Evolutionary conservation across 1,284 basidiomycete genomes (phyloP).

Genomic region (Porodaedalea pini): DNA sequence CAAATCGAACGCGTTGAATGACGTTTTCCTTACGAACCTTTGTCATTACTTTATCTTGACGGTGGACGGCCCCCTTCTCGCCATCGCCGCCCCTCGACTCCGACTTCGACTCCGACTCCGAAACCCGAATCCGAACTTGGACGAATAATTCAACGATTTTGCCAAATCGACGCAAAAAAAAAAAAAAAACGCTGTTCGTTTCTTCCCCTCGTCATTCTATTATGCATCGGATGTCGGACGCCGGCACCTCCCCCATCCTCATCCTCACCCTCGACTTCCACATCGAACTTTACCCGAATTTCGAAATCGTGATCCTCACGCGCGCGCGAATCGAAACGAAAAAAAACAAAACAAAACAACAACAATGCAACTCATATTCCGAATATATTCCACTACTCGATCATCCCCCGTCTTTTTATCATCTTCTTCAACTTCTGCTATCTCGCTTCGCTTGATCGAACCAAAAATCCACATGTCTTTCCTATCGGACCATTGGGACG

Average conservation of each 20-base stretch:
- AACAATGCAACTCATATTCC: background rate
- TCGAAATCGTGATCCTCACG: constrained; percentile 1
- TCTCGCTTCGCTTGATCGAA: background rate
- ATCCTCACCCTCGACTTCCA: no score
- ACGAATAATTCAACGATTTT: background rate
- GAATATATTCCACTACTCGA: background rate
- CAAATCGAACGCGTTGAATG: no score
- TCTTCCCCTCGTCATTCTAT: background rate
- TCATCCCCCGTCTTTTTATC: background rate
- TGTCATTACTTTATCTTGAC: no score
- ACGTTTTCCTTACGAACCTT: no score
- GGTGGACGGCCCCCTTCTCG: no score
- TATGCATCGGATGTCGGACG: background rate
- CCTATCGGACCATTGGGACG: background rate
- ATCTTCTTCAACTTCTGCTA: background rate
- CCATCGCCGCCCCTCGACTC: no score
- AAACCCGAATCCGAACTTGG: background rate
- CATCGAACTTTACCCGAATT: no score
- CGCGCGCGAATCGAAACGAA: background rate
- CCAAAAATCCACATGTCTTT: background rate
- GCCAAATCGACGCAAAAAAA: background rate
- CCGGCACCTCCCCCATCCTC: background rate
- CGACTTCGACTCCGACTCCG: no score
- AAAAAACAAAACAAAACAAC: background rate
- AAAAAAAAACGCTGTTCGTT: no score